Percentiles rank a stretch among this genome's conserved stretches.
Conservation (phyloP, 2,329 filamentous ascomycete species). For the Gliomastix tumulicola region DNA sequence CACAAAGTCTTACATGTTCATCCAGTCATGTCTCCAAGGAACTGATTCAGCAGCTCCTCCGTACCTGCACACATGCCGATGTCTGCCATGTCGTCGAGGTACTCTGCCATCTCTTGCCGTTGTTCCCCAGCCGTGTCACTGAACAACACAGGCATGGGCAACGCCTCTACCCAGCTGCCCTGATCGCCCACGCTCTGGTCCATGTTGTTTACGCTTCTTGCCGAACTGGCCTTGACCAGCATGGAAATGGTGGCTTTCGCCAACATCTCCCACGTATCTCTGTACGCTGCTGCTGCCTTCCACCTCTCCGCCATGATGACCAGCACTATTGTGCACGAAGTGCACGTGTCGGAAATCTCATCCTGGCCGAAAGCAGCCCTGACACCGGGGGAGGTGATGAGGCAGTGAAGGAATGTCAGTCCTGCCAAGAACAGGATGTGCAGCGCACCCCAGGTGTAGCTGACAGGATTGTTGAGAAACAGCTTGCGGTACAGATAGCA, state of each 20-base stretch:
- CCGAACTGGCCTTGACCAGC: not conserved
- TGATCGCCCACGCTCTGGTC: not conserved
- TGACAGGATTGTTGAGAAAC: not conserved
- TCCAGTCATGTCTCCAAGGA: not conserved
- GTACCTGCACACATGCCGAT: slow-evolving; percentile 1
- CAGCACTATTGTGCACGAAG: slow-evolving; percentile 20
- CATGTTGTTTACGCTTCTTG: no score
- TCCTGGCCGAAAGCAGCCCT: not conserved
- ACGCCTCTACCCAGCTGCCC: not conserved
- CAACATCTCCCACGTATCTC: slow-evolving; percentile 22
- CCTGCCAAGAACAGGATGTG: slow-evolving; percentile 21
- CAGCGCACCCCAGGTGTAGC: slow-evolving; percentile 17
- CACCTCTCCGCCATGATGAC: slow-evolving; percentile 26
- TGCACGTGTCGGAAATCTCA: slow-evolving; percentile 6
- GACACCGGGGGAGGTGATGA: not conserved
- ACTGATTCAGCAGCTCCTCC: not conserved
- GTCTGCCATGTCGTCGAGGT: not conserved
- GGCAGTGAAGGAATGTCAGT: slow-evolving; percentile 17
- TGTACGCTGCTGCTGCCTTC: slow-evolving; percentile 20
- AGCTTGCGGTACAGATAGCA: slow-evolving; percentile 1
- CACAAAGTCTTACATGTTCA: not conserved
- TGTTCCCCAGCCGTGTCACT: no score
- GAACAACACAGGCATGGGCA: no score
- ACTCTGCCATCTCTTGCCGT: not conserved
- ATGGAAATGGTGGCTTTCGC: slow-evolving; percentile 9